A percentile compares a stretch with the other conserved stretches of the same genome.
Evolutionary conservation across 2,329 filamentous ascomycete species (phyloP).

Genomic region (Aspergillus sp.): DNA sequence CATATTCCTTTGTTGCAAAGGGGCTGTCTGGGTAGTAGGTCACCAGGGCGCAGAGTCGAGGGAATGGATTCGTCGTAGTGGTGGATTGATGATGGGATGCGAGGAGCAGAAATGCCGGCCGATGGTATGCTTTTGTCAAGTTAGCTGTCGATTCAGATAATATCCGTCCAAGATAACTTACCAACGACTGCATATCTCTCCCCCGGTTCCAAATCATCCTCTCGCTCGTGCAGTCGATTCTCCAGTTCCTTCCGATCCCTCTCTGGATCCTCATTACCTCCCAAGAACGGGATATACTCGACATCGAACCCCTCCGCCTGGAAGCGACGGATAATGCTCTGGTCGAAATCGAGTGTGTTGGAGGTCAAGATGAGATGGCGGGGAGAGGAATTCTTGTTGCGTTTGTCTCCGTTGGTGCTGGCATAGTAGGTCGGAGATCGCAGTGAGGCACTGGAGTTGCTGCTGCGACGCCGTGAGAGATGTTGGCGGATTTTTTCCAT

Average conservation of each 20-base stretch:
- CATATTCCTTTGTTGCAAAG: too few species aligned
- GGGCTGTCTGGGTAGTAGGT: slow-evolving; percentile 50
- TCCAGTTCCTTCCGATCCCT: slow-evolving; percentile 46
- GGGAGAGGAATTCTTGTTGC: slow-evolving; percentile 7
- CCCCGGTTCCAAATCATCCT: slow-evolving; percentile 49
- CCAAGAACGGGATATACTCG: slow-evolving; percentile 47
- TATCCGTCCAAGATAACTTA: slow-evolving; percentile 25
- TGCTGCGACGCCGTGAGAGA: slow-evolving; percentile 10
- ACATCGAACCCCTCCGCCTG: slow-evolving; percentile 55
- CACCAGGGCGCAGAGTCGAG: slow-evolving; percentile 53
- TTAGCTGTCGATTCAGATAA: neutral
- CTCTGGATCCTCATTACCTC: slow-evolving; percentile 23
- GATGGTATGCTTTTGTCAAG: slow-evolving; percentile 52
- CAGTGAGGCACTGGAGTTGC: slow-evolving; percentile 2
- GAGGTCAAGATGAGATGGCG: slow-evolving; percentile 27
- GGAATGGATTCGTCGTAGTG: slow-evolving; percentile 52
- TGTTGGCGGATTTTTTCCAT: slow-evolving; percentile 12
- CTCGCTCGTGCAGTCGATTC: slow-evolving; percentile 45
- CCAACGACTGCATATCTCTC: slow-evolving; percentile 59
- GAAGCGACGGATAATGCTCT: slow-evolving; percentile 48
- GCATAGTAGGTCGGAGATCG: slow-evolving; percentile 3
- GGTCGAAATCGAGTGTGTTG: slow-evolving; percentile 44
- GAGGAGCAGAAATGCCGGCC: slow-evolving; percentile 53
- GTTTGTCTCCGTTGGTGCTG: slow-evolving; percentile 2
- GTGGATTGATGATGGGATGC: slow-evolving; percentile 31